Percentiles rank a stretch among this genome's conserved stretches.
Conservation (phyloP, 2,329 filamentous ascomycete genomes). For the Didymella pomorum region DNA sequence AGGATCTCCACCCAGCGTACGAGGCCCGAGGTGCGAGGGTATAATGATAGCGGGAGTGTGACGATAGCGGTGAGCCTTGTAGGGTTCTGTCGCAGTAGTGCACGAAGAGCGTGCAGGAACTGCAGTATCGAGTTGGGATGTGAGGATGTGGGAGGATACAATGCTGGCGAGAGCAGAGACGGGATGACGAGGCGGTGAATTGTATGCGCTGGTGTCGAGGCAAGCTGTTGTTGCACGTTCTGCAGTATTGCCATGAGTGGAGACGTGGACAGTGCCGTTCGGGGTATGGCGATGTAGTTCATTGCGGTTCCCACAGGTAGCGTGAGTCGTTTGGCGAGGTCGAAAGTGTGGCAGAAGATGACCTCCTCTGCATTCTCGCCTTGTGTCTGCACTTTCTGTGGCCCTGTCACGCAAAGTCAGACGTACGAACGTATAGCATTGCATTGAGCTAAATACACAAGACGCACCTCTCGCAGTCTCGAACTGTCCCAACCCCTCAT, state of each 20-base stretch:
- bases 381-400: slow-evolving; percentile 28
- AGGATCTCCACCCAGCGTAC: slow-evolving; percentile 87
- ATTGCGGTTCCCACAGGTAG: slow-evolving; percentile 52
- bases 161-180: slow-evolving; percentile 81
- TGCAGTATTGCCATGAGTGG: slow-evolving; percentile 73
- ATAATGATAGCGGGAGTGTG: slow-evolving; percentile 81
- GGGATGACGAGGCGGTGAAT: slow-evolving; percentile 88
- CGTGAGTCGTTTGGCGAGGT: slow-evolving; percentile 60
- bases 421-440: slow-evolving; percentile 10
- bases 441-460: slow-evolving; percentile 35
- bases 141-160: slow-evolving; percentile 75
- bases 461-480: slow-evolving; percentile 70
- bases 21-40: slow-evolving; percentile 76
- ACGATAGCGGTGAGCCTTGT: slow-evolving; percentile 74
- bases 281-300: slow-evolving; percentile 61
- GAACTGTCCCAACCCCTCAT: slow-evolving; percentile 81
- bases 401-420: slow-evolving; percentile 27
- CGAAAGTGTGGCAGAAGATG: slow-evolving; percentile 61
- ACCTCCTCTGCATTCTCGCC: slow-evolving; percentile 60
- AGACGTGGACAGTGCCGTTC: slow-evolving; percentile 62
- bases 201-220: slow-evolving; percentile 58
- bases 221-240: slow-evolving; percentile 64
- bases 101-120: slow-evolving; percentile 81
- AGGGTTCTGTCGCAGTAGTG: slow-evolving; percentile 73
- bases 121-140: slow-evolving; percentile 77